phyloP scores from a whole-genome alignment of 352 stramenopile species.

The Lagenidium sp. region DNA sequence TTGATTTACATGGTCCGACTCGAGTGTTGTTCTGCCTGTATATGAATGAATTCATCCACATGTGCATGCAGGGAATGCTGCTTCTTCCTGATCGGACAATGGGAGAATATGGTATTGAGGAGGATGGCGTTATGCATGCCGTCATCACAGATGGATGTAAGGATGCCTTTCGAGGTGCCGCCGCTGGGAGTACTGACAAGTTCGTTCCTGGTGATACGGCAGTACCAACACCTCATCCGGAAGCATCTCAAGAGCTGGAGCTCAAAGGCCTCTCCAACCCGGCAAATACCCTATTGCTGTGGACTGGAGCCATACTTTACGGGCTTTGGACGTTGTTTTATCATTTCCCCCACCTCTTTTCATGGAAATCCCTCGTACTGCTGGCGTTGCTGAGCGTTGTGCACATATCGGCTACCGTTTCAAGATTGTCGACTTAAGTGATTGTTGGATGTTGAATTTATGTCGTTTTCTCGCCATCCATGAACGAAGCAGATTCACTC shows the following conservation, averaged over 20 bases:
- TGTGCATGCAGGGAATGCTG: conserved; percentile 42
- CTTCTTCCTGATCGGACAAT: conserved; percentile 46
- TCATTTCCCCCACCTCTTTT: conserved; percentile 69
- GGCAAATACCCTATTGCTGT: conserved; percentile 41
- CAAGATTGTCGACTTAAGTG: conserved; percentile 34
- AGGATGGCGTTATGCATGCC: conserved; percentile 64
- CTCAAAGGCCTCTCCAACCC: conserved; percentile 51
- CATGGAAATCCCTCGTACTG: conserved; percentile 67
- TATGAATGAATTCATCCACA: not conserved
- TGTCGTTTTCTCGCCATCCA: too few species aligned
- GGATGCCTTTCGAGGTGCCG: too few species aligned
- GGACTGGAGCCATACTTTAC: conserved; percentile 61
- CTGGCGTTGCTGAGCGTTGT: conserved; percentile 45
- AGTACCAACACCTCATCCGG: conserved; percentile 31
- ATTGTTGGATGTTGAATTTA: too few species aligned
- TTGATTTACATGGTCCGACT: conserved; percentile 63
- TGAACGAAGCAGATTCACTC: too few species aligned
- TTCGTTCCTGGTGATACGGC: too few species aligned
- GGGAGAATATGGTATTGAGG: conserved; percentile 73
- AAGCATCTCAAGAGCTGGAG: conserved; percentile 25
- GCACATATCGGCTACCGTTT: conserved; percentile 51
- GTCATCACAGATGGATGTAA: conserved; percentile 64
- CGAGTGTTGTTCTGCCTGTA: not conserved
- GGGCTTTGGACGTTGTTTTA: conserved; percentile 74
- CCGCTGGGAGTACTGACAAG: too few species aligned